These are phyloP conservation scores for Zymoseptoria pseudotritici DNA, from an alignment of 2,329 filamentous ascomycete species.

Conservation along the genomic window DNA sequence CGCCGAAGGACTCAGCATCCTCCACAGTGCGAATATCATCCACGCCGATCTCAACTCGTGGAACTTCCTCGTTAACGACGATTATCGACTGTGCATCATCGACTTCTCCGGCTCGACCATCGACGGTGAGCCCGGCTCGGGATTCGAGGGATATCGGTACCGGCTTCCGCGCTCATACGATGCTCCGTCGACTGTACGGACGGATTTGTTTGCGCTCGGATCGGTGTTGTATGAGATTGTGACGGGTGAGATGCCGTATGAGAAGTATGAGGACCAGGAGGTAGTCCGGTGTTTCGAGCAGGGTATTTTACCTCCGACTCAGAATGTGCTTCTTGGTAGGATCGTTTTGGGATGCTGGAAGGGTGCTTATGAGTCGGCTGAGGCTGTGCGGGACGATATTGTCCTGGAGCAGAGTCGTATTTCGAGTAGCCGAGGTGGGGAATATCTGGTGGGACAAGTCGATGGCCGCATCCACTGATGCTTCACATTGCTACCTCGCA, in stretches of 20 bases:
- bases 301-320: slow-evolving; percentile 1
- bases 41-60: slow-evolving; percentile 9
- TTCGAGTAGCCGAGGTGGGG: not conserved
- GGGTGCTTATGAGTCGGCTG: slow-evolving; percentile 4
- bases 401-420: not conserved
- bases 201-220: slow-evolving; percentile 6
- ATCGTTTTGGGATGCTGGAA: slow-evolving; percentile 4
- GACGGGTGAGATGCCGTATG: slow-evolving; percentile 1
- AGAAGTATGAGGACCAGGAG: slow-evolving; percentile 2
- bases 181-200: slow-evolving; percentile 5
- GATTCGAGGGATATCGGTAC: slow-evolving; percentile 5
- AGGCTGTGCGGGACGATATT: slow-evolving; percentile 1
- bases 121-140: slow-evolving; percentile 4
- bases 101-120: slow-evolving; percentile 4
- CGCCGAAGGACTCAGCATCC: slow-evolving; percentile 4
- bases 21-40: slow-evolving; percentile 4
- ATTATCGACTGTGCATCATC: slow-evolving; percentile 4
- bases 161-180: slow-evolving; percentile 2
- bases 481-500: too few relatives aligned
- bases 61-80: slow-evolving; percentile 3
- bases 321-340: not conserved
- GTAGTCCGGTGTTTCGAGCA: not conserved
- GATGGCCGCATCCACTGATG: too few relatives aligned
- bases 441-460: not conserved
- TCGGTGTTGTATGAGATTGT: slow-evolving; percentile 6